Conservation (phyloP, 345 rosid genomes). For the Balakata baccata region DNA sequence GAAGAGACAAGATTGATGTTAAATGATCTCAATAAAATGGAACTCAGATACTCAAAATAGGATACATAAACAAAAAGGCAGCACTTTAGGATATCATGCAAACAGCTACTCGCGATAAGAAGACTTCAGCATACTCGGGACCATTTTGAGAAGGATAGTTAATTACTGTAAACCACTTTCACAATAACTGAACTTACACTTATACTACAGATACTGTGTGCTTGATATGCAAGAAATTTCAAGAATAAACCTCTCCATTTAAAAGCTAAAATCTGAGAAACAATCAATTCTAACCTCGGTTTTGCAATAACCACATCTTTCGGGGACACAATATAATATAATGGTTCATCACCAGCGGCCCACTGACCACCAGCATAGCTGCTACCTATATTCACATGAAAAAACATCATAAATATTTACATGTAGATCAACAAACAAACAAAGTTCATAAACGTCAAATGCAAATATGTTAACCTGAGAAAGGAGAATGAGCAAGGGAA, state of each 20-base stretch:
- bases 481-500: constrained; percentile 95
- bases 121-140: no score
- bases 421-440: constrained; percentile 18
- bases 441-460: constrained; percentile 20
- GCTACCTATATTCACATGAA: constrained; percentile 61
- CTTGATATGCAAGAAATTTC: background rate
- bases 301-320: constrained; percentile 99
- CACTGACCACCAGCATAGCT: constrained; percentile 99
- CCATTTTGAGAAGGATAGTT: no score
- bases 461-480: constrained; percentile 61
- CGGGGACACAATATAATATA: constrained; percentile 89
- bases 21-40: no score
- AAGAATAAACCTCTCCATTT: background rate
- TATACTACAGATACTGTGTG: background rate
- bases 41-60: no score
- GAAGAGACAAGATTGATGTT: no score
- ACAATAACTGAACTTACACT: no score
- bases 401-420: constrained; percentile 19
- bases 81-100: no score
- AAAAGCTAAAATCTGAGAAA: constrained; percentile 9
- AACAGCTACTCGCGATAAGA: no score
- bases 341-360: constrained; percentile 99
- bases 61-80: no score
- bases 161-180: no score
- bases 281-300: constrained; percentile 61